Conservation (phyloP, 768 basidiomycete species). For the Kwoniella sp. region DNA sequence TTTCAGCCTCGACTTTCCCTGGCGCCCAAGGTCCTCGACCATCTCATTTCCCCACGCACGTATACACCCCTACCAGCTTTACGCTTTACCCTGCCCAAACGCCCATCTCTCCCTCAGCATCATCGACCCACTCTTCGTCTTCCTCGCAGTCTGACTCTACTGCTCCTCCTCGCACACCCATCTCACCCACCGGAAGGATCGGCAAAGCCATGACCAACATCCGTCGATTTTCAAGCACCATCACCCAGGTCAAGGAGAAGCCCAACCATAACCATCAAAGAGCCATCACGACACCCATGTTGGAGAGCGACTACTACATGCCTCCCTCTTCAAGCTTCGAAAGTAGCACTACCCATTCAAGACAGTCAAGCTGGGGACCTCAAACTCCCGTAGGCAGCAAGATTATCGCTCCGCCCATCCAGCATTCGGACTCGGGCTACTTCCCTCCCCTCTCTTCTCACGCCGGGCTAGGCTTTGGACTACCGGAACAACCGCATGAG, state of each 20-base stretch:
- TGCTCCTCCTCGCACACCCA: conserved; percentile 22
- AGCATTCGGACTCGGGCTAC: conserved; percentile 16
- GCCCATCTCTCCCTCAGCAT: conserved; percentile 18
- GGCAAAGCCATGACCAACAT: conserved; percentile 17
- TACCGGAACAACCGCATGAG: conserved; percentile 2
- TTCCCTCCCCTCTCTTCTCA: conserved; percentile 20
- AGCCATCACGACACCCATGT: conserved; percentile 8
- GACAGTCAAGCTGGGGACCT: conserved; percentile 13
- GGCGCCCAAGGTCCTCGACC: conserved; percentile 30
- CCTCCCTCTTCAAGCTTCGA: conserved; percentile 1
- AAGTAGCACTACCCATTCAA: conserved; percentile 9
- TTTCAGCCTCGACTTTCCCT: conserved; percentile 27
- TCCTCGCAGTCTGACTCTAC: conserved; percentile 24
- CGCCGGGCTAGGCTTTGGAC: conserved; percentile 17
- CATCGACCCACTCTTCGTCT: conserved; percentile 19
- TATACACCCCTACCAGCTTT: conserved; percentile 30
- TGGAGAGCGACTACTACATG: conserved; percentile 6
- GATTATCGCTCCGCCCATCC: conserved; percentile 1
- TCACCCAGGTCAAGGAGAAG: conserved; percentile 15
- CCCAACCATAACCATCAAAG: conserved; percentile 4
- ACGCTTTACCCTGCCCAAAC: conserved; percentile 11
- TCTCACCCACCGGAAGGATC: conserved; percentile 19
- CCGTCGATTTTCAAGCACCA: conserved; percentile 11
- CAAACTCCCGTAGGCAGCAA: neutral
- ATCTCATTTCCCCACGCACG: conserved; percentile 28